Conservation (phyloP, 768 basidiomycete species). For the Terana coerulea region DNA sequence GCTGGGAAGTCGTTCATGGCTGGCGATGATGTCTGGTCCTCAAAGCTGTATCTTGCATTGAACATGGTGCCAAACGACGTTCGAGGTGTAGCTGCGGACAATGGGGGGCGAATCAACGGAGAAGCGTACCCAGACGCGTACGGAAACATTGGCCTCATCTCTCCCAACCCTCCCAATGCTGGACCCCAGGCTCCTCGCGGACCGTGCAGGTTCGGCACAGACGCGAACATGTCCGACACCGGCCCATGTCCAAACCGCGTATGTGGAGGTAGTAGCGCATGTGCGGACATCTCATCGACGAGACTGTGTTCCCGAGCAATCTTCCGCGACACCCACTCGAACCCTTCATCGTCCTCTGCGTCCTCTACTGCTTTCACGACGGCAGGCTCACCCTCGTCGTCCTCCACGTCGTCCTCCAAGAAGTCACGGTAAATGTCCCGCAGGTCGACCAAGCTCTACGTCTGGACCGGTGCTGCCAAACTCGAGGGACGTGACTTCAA, state of each 20-base stretch:
- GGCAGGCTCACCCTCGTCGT: constrained; percentile 30
- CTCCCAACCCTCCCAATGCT: constrained; percentile 16
- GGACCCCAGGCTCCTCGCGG: constrained; percentile 39
- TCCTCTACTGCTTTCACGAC: constrained; percentile 18
- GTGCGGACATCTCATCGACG: constrained; percentile 48
- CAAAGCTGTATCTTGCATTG: neutral
- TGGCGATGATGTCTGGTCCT: neutral
- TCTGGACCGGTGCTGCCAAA: constrained; percentile 84
- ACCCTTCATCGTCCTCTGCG: constrained; percentile 61
- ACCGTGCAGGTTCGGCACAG: constrained; percentile 45
- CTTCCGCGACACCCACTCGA: constrained; percentile 76
- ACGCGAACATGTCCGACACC: constrained; percentile 52
- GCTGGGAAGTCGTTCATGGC: constrained; percentile 1
- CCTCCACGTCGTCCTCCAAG: constrained; percentile 69
- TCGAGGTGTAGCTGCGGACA: constrained; percentile 3
- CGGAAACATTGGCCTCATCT: constrained; percentile 24
- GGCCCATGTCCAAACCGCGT: constrained; percentile 60
- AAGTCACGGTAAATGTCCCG: constrained; percentile 95
- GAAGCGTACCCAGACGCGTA: constrained; percentile 23
- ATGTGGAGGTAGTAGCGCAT: constrained; percentile 72
- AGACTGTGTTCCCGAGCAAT: constrained; percentile 51
- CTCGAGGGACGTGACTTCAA: constrained; percentile 80
- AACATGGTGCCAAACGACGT: constrained; percentile 4
- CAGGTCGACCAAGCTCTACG: constrained; percentile 85
- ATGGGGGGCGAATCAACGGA: constrained; percentile 17